Conservation (phyloP, 768 basidiomycete genomes). For the Agaricus bisporus region DNA sequence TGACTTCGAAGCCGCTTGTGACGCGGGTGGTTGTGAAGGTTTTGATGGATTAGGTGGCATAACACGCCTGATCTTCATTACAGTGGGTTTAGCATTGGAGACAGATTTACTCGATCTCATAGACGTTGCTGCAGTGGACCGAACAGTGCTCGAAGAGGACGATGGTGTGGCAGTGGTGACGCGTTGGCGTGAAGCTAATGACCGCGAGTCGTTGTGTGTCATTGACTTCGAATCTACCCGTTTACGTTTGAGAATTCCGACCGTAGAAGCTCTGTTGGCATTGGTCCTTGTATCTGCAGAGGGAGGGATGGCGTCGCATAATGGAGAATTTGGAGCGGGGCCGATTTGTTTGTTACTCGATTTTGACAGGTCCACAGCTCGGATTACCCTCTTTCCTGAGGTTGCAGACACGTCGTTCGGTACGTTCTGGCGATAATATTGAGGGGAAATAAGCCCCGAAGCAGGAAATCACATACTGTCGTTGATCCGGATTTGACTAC, state of each 20-base stretch:
- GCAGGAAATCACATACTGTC: slow-evolving; percentile 2
- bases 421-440: background rate
- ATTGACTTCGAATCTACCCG: slow-evolving; percentile 24
- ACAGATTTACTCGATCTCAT: background rate
- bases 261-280: slow-evolving; percentile 3
- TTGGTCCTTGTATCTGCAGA: background rate
- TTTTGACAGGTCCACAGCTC: slow-evolving; percentile 8
- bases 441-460: background rate
- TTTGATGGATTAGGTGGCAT: slow-evolving; percentile 11
- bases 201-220: slow-evolving; percentile 22
- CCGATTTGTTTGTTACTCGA: background rate
- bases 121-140: background rate
- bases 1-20: slow-evolving; percentile 1
- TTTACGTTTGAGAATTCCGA: slow-evolving; percentile 33
- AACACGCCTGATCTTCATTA: slow-evolving; percentile 17
- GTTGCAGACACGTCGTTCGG: background rate
- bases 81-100: background rate
- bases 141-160: background rate
- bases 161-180: slow-evolving; percentile 15
- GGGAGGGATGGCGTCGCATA: background rate
- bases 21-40: slow-evolving; percentile 7
- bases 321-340: background rate
- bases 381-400: background rate
- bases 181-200: slow-evolving; percentile 23
- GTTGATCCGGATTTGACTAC: background rate